Percentiles rank a stretch among this genome's conserved stretches.
phyloP scores from a whole-genome alignment of 768 basidiomycete species.

The Cystofilobasidium bisporidii region DNA sequence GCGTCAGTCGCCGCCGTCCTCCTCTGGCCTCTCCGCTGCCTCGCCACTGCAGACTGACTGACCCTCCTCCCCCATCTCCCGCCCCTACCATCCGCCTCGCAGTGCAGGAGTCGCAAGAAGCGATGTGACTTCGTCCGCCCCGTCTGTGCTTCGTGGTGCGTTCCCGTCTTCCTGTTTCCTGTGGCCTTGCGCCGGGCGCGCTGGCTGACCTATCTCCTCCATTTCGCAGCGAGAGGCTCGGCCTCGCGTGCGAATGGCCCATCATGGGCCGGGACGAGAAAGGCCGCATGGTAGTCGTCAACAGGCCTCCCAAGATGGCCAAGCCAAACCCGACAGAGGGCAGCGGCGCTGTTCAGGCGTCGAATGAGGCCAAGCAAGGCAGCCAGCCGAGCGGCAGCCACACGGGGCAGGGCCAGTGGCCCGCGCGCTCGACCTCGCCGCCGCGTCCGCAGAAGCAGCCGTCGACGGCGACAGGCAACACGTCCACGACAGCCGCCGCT shows the following conservation, averaged over 20 bases:
- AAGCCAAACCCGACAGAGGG: neutral
- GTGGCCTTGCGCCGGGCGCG: neutral
- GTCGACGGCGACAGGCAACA: neutral
- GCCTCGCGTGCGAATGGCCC: neutral
- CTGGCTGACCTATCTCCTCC: neutral
- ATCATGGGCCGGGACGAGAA: neutral
- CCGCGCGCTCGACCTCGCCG: neutral
- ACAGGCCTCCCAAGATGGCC: neutral
- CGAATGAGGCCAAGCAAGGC: neutral
- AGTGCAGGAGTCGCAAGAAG: neutral
- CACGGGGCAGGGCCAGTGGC: neutral
- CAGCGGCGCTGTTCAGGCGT: neutral
- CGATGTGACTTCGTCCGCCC: neutral
- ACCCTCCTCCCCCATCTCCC: neutral
- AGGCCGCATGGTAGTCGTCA: neutral
- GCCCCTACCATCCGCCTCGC: no score
- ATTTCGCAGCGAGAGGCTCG: neutral
- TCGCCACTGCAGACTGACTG: neutral
- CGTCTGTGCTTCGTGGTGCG: neutral
- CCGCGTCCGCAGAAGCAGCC: neutral
- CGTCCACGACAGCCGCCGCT: no score
- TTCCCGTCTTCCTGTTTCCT: no score
- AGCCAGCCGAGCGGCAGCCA: neutral
- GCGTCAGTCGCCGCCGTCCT: neutral
- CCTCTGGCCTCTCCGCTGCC: neutral